Evolutionary conservation across 257 asterid genomes (phyloP), one percentile per base, ranked within the genome.

Genomic region (Gentiana straminea): DNA sequence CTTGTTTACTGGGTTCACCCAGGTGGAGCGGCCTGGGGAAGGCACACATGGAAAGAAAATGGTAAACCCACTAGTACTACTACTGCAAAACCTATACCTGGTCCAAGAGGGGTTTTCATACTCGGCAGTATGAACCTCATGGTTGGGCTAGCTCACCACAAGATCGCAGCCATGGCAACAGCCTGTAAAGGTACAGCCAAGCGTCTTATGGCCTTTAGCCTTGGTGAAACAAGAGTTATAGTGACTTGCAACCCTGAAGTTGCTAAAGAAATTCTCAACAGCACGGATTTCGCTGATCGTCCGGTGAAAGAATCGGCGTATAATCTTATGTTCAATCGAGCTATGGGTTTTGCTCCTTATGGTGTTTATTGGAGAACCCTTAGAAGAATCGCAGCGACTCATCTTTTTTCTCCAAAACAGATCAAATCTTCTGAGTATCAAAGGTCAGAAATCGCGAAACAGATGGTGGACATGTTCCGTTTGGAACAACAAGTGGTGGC

Each of bases 21-120:
- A 3, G 95, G 97, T 38, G 97, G 97, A 45, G 82, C 92, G 2
- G 94, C 97, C 38, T 89, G 97, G 97, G 97, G 95, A 24, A 69
- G 50, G 5, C 39, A 68, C 54, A 77, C 35, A 48, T 63, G 79
- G 76, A 60, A 59, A 0, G 70, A 46, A 54, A 61, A 70, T 64
- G 45, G 39, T 6, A 4, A 57, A 1, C 4, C 1, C 7, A n/a
- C n/a, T 1, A 4, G 7, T 10, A n/a, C n/a, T 13, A n/a, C 73
- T 4, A 57, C 13, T 0, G 35, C 65, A 3, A 67, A 65, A 9
- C 76, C 81, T 0, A 77, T 88, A 32, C 97, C 94, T 1, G 97
- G 97, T 39, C 97, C 95, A 8, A 68, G 33, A 43, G 97, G 97
- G 3, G 2, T 79, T 11, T 95, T 95, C 0, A 12, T 89, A 41